Evolutionary conservation across 2,329 filamentous ascomycete genomes (phyloP).

Genomic region (Parascedosporium putredinis): DNA sequence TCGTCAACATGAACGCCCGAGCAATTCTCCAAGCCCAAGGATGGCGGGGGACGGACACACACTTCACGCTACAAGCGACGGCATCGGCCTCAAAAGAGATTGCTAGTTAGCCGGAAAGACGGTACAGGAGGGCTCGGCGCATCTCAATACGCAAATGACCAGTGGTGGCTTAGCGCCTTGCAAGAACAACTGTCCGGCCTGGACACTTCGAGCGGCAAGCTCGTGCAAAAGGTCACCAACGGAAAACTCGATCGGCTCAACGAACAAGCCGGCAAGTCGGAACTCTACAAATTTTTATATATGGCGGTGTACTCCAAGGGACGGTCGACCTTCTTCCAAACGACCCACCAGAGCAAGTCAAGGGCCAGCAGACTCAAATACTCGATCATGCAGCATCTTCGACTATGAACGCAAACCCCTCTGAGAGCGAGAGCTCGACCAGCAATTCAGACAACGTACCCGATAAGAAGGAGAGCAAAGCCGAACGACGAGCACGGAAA

Average conservation of each 20-base stretch:
- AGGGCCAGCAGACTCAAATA: neutral
- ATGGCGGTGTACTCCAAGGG: slow-evolving; percentile 65
- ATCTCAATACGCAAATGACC: slow-evolving; percentile 61
- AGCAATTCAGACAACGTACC: slow-evolving; percentile 9
- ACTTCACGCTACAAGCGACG: slow-evolving; percentile 63
- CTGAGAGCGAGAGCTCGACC: slow-evolving; percentile 9
- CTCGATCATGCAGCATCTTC: neutral
- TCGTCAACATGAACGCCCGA: slow-evolving; percentile 64
- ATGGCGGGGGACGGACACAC: slow-evolving; percentile 87
- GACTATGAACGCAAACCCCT: neutral
- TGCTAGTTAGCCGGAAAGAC: slow-evolving; percentile 73
- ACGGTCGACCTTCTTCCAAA: slow-evolving; percentile 37
- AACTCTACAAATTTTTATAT: slow-evolving; percentile 79
- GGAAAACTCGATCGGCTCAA: slow-evolving; percentile 47
- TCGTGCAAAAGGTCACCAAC: slow-evolving; percentile 44
- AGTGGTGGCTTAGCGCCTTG: slow-evolving; percentile 96
- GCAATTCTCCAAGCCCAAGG: slow-evolving; percentile 76
- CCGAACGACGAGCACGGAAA: slow-evolving; percentile 27
- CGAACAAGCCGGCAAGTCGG: slow-evolving; percentile 44
- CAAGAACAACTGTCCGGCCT: slow-evolving; percentile 80
- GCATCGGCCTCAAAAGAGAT: slow-evolving; percentile 72
- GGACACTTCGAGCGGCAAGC: slow-evolving; percentile 46
- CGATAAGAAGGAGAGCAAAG: slow-evolving; percentile 28
- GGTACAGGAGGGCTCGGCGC: slow-evolving; percentile 74
- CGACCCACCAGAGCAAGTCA: slow-evolving; percentile 2